These are phyloP conservation scores for Paraphysoderma sedebokerense DNA, from an alignment of 371 early-diverging fungal genomes.

Conservation along the genomic window DNA sequence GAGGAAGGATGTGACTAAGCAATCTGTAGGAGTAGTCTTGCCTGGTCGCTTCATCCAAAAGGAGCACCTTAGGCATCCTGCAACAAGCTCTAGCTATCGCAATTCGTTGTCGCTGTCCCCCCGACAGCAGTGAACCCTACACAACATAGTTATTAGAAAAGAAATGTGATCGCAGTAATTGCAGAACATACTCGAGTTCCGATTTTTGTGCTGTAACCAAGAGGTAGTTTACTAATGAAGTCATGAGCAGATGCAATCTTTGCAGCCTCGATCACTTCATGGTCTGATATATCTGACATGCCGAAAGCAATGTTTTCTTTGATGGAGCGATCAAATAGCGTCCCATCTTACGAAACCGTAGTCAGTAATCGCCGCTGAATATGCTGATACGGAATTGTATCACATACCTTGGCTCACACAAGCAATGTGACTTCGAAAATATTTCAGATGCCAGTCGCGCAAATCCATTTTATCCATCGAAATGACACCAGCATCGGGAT, in stretches of 20 bases:
- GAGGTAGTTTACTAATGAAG: constrained; percentile 42
- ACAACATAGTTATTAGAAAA: no score
- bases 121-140: constrained; percentile 30
- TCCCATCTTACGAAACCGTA: constrained; percentile 84
- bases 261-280: constrained; percentile 39
- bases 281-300: constrained; percentile 28
- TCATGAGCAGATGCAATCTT: constrained; percentile 57
- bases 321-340: constrained; percentile 59
- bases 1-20: no score
- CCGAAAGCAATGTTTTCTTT: constrained; percentile 63
- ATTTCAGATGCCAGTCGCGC: constrained; percentile 29
- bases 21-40: no score
- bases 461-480: constrained; percentile 47
- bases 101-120: constrained; percentile 45
- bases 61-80: constrained; percentile 62
- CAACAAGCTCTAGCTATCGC: no score
- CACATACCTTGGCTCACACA: no score
- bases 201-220: constrained; percentile 62
- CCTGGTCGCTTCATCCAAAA: constrained; percentile 94
- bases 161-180: no score
- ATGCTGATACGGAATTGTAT: no score
- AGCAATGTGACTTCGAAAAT: constrained; percentile 51
- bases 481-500: constrained; percentile 42
- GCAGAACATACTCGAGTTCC: no score
- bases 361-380: no score